Base-by-base conservation (phyloP, 177 flowering plant species). In the Vitis hybrid region DNA sequence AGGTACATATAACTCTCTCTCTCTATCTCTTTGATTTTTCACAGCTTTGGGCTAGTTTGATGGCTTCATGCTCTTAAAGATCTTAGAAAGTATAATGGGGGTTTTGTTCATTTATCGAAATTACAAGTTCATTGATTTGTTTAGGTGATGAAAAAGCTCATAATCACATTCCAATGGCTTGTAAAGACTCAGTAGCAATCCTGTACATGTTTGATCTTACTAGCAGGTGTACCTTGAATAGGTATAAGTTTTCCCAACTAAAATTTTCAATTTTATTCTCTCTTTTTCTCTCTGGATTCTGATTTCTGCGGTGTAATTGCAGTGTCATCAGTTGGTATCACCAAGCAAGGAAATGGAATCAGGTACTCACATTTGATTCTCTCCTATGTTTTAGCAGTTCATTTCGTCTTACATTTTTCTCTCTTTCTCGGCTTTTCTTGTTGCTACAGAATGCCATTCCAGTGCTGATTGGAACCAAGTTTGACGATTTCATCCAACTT, bases 131-230 rank as follows among this genome's bases (percentile, higher is more conserved):
- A n/a, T 4, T 59, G 64, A 26, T 56, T 58, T 55, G 29, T 29
- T 60, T 11, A 85, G 86, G 85, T 49, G 82, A 77, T 64, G 72
- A n/a, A 14, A 75, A 74, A 56, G 66, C 72, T 18, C 51, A 50
- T 72, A 73, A 71, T 61, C 80, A 78, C 22, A 70, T 88, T 70
- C 80, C 86, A 11, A 57, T 72, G 33, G 89, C 86, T 61, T 88
- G 91, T 52, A 80, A 78, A 66, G 87, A 84, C 59, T 82, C 88
- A 3, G 87, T 86, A 2, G 89, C 91, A 21, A 86, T 88, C 59
- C 56, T 86, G 66, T 76, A 84, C 73, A 86, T 88, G 91, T 88
- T 88, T 74, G 91, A 88, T 82, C 85, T 88, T 3, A 86, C 91
- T 1, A 88, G 91, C 56, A 80, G 91, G 16, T 68, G 88, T 55